Evolutionary conservation across 345 rosid genomes (phyloP).

Genomic region (Physaria fendleri): DNA sequence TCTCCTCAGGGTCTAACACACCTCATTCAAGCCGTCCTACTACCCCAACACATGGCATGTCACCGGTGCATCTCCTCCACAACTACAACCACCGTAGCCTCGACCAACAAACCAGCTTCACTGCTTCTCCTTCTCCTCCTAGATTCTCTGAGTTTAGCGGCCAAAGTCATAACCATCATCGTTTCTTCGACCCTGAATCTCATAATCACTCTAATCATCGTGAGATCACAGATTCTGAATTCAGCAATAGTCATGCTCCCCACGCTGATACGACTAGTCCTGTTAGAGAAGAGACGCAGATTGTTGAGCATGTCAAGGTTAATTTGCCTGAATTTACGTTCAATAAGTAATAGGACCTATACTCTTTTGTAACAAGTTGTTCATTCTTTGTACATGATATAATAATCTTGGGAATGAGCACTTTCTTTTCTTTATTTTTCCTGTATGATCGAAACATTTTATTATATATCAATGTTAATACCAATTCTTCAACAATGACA

Average conservation of each 20-base stretch:
- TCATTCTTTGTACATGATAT: conserved; percentile 23
- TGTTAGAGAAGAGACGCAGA: conserved; percentile 19
- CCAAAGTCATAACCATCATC: conserved; percentile 31
- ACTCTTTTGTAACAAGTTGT: background rate
- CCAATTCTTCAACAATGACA: too few species aligned
- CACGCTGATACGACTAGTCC: conserved; percentile 15
- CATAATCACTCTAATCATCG: conserved; percentile 12
- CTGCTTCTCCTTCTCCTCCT: conserved; percentile 38
- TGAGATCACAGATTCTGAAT: conserved; percentile 25
- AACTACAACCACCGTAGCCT: conserved; percentile 36
- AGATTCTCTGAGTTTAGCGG: conserved; percentile 28
- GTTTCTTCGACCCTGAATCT: conserved; percentile 36
- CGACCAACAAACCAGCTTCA: conserved; percentile 37
- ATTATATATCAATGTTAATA: background rate
- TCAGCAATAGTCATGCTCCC: conserved; percentile 13
- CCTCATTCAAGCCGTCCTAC: conserved; percentile 61
- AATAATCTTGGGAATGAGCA: background rate
- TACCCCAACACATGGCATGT: conserved; percentile 62
- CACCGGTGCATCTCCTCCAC: conserved; percentile 78
- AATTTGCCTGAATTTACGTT: conserved; percentile 34
- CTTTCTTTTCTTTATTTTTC: background rate
- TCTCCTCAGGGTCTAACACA: conserved; percentile 62
- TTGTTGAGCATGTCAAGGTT: conserved; percentile 27
- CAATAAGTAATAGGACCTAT: conserved; percentile 12
- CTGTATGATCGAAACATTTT: background rate